Base-by-base conservation (phyloP, 2,329 filamentous ascomycete species). In the Fusarium staphyleae region DNA sequence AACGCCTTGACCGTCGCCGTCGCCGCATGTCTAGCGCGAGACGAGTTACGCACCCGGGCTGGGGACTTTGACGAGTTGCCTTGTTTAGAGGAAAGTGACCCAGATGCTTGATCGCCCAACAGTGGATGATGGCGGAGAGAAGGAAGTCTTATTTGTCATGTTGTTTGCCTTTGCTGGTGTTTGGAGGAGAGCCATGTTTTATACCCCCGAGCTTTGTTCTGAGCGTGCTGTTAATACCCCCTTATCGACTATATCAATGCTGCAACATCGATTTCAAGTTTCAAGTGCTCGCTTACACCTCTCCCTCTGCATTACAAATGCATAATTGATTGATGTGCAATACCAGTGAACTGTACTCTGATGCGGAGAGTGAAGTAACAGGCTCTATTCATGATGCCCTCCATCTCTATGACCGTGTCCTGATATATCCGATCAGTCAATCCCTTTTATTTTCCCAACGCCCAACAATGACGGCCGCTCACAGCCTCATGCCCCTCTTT, bases 1-100 rank as follows among this genome's bases (percentile, higher is more conserved):
- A 78, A 78, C 56, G 77, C 75, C 2, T 59, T 78, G 30, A 78
- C 77, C 4, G 47, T 77, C 9, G 77, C 75, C 8, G 68, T 76
- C 16, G 70, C 70, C 10, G 69, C 72, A 2, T 78, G 76, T 46
- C 57, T 74, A 46, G 76, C 76, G 4, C 69, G 76, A 12, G 75
- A 78, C 40, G 72, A 76, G 46, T 63, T 77, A 47, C 72, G 70
- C 37, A 49, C 60, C 6, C 66, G 73, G 35, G 41, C 60, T 15
- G 65, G 63, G 2, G 72, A 77, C 53, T 78, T 78, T 65, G 68
- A 74, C 41, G 57, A 67, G 29, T 37, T 67, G 34, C 57, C 64
- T 4, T 50, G 53, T 3, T 47, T 63, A 19, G 60, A 67, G n/a
- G 73, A 75, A 13, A 75, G 73, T 42, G 75, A 76, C 44, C 72